Conservation (phyloP, 2,329 filamentous ascomycete genomes). For the Sporothrix pallida region DNA sequence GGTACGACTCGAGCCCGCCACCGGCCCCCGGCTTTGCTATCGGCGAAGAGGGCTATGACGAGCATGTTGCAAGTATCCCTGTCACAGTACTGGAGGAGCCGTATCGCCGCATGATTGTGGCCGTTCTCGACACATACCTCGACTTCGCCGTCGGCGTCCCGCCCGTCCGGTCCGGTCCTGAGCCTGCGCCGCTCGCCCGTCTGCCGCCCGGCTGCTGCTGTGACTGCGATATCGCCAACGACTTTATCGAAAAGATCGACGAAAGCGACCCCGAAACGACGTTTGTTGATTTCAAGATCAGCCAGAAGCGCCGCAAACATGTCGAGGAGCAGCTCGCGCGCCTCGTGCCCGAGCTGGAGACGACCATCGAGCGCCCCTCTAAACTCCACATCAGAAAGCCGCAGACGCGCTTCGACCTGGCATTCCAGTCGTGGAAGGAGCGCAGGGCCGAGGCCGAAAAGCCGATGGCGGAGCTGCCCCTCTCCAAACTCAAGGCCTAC, state of each 20-base stretch:
- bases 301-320: background rate
- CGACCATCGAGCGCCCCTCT: background rate
- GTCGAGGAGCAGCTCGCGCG: background rate
- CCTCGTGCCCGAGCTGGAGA: no score
- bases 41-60: no score
- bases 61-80: background rate
- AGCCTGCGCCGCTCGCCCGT: background rate
- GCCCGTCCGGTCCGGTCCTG: background rate
- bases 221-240: background rate
- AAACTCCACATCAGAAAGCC: background rate
- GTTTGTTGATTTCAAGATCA: background rate
- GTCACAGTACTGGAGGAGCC: background rate
- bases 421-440: background rate
- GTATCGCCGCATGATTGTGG: background rate
- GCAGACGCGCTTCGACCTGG: background rate
- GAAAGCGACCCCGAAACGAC: background rate
- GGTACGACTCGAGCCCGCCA: no score
- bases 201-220: background rate
- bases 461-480: background rate
- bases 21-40: no score
- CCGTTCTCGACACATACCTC: background rate
- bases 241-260: background rate
- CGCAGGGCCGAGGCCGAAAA: background rate
- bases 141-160: background rate
- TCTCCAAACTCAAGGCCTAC: background rate